Conservation (phyloP, 2,329 filamentous ascomycete genomes). For the Aspergillus neotritici region DNA sequence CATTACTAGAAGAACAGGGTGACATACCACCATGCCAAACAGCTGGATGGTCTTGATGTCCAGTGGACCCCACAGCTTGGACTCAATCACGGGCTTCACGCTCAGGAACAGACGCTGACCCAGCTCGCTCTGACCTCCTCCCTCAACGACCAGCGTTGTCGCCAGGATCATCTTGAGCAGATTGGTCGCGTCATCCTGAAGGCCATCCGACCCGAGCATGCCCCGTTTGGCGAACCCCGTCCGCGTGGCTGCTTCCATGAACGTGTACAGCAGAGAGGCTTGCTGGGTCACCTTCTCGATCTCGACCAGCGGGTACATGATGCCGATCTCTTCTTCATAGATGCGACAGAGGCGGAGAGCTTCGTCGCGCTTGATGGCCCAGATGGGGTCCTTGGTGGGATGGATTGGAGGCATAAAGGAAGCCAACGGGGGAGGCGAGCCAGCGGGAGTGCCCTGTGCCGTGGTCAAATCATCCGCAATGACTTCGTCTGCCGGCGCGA, state of each 20-base stretch:
- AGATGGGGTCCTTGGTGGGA: conserved; percentile 66
- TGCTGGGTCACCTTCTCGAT: conserved; percentile 67
- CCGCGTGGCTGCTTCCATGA: conserved; percentile 62
- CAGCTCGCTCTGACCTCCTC: conserved; percentile 68
- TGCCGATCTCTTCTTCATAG: conserved; percentile 83
- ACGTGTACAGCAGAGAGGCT: conserved; percentile 63
- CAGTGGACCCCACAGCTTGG: conserved; percentile 52
- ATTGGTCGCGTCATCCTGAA: conserved; percentile 60
- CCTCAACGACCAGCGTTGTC: conserved; percentile 70
- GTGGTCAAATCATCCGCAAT: conserved; percentile 55
- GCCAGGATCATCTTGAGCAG: conserved; percentile 80
- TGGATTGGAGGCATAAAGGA: conserved; percentile 35
- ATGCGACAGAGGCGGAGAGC: conserved; percentile 71
- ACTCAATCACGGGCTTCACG: conserved; percentile 66
- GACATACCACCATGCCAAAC: conserved; percentile 45
- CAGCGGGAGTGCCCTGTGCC: conserved; percentile 49
- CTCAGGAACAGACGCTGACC: conserved; percentile 69
- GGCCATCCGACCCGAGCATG: conserved; percentile 52
- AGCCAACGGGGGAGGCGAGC: conserved; percentile 35
- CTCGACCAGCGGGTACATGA: conserved; percentile 84
- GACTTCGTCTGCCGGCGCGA: conserved; percentile 56
- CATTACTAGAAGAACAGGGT: background rate
- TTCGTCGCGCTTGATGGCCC: conserved; percentile 71
- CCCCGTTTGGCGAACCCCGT: conserved; percentile 53
- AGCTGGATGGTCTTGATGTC: conserved; percentile 56